Base-by-base conservation (phyloP, 2,329 filamentous ascomycete genomes). In the Aspergillus bombycis region DNA sequence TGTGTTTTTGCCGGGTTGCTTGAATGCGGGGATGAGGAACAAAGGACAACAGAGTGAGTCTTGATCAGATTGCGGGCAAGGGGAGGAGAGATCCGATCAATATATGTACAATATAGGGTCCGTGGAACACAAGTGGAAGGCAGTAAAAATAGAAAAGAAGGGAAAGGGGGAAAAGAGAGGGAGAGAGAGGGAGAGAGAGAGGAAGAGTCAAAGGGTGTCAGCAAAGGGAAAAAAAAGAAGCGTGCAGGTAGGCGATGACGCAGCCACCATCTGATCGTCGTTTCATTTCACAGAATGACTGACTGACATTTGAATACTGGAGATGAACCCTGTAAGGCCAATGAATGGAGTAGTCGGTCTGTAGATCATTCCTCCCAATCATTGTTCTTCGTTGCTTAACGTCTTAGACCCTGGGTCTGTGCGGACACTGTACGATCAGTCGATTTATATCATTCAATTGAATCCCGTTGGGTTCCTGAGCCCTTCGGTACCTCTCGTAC, bases 181-280 rank as follows among this genome's bases (percentile, higher is more conserved):
- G 11, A 41, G 36, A 16, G 36, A 21, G 21, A 41, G 28, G 28
- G 55, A 58, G 58, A 46, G 48, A 53, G 36, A 65, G 50, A 65
- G 63, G n/a, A 14, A 16, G 32, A 34, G 32, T 30, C n/a, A 21
- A 54, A 54, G 6, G 34, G 36, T 41, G 48, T 30, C 21, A 30
- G 16, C 12, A 19, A 53, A 32, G 19, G 26, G 16, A 21, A 53
- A 28, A 12, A 48, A 12, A 23, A 23, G 45, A 14, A 66, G 58
- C 60, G 63, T 57, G 58, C 55, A 58, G 30, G 30, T 45, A 46
- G 28, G 36, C 30, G 65, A 69, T 68, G 67, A 69, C 67, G 67
- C 67, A 69, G 65, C 61, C 62, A 54, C 60, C 58, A 61, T 53
- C 56, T 34, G 64, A 55, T 52, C 59, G n/a, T 48, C 38, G 50